Evolutionary conservation across 768 basidiomycete species (phyloP), one percentile per base, ranked within the genome.

Genomic region (Tulasnella sp.): DNA sequence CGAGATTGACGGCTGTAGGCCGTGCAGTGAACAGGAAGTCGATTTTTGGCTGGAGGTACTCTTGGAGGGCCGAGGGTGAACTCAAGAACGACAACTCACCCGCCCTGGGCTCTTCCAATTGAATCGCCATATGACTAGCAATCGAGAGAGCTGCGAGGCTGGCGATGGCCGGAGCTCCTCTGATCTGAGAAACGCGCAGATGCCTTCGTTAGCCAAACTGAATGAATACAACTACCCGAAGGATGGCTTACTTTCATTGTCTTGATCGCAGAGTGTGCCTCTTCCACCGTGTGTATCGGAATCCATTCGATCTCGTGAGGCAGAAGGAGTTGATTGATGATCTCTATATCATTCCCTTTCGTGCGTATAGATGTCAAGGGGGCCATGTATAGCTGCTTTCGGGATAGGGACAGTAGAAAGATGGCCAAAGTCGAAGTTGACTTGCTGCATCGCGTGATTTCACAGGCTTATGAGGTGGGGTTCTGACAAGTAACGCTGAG

Each of bases 1-100:
- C 83, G 21, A 98, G 84, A 72, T 98, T 98, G 65, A 98, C 93
- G 4, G 93, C 93, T 0, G 93, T 98, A 15, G 94, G 93, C n/a
- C 93, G 80, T 1, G 93, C 86, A 1, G 84, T 88, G 69, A 79
- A 83, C 11, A 98, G 78, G 70, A 80, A 85, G 42, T 82, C 78
- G 48, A 92, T 76, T 44, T 81, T 75, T 0, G 77, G 74, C 42
- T 74, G 67, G 62, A 93, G 69, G 69, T 87, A 74, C 0, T 69
- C 69, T 52, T 75, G 72, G 29, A 96, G 73, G 1, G 74, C 69
- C 2, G 72, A 69, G 0, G 78, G 70, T 0, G 84, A 80, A 2
- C 74, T 65, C 19, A 89, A 72, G 66, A 78, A 49, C 75, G 0
- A 83, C 15, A 42, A 22, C 5, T 48, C 29, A n/a, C 21, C n/a